Percentiles rank a stretch among this genome's conserved stretches.
phyloP scores from a whole-genome alignment of 305 asterid genomes.

The Rubia tinctorum region DNA sequence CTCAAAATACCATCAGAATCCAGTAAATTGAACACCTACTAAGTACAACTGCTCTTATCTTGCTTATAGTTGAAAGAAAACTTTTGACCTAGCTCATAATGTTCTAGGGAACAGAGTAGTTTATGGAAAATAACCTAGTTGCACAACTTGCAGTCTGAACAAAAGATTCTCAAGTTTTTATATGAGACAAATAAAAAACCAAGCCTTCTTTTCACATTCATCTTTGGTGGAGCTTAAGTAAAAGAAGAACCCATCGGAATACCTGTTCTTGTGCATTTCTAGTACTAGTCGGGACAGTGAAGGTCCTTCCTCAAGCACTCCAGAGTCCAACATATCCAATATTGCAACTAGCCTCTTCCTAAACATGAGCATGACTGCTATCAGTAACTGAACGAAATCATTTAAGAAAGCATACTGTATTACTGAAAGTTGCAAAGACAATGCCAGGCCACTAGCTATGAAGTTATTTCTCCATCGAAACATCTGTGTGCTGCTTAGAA shows the following conservation, averaged over 20 bases:
- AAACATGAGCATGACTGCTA: constrained; percentile 22
- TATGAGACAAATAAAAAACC: not conserved
- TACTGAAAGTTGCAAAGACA: not conserved
- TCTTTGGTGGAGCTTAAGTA: not conserved
- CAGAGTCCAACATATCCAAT: constrained; percentile 69
- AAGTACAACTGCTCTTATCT: not conserved
- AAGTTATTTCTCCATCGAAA: not conserved
- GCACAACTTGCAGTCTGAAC: not conserved
- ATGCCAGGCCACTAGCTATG: not conserved
- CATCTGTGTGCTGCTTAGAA: not conserved
- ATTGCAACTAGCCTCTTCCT: constrained; percentile 84
- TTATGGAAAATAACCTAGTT: not conserved
- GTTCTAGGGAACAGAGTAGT: not conserved
- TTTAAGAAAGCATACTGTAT: not conserved
- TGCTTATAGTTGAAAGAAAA: not conserved
- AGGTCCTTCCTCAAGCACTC: constrained; percentile 47
- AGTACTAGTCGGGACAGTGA: constrained; percentile 53
- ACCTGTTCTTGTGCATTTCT: constrained; percentile 77
- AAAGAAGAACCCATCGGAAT: constrained; percentile 9
- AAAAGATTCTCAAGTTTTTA: not conserved
- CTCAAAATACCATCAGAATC: not conserved
- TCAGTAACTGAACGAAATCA: not conserved
- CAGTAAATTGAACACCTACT: not conserved
- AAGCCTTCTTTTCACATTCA: not conserved
- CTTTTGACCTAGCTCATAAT: not conserved